These are phyloP conservation scores for Aureobasidium melanogenum DNA, from an alignment of 2,329 filamentous ascomycete genomes.

Conservation along the genomic window DNA sequence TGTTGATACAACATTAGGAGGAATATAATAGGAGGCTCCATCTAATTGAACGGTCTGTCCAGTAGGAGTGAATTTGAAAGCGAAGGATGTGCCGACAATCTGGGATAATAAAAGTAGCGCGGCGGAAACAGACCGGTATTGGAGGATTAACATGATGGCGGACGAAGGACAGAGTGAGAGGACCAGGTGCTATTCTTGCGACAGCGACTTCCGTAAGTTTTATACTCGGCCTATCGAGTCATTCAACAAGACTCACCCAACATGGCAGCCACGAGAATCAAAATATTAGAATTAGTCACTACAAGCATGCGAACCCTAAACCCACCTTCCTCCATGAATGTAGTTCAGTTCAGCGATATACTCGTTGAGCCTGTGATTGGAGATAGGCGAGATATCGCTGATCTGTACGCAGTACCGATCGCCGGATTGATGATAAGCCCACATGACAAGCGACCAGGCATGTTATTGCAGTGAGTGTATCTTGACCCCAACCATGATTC, in stretches of 20 bases:
- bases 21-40: conserved; percentile 33
- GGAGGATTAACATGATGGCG: background rate
- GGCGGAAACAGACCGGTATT: background rate
- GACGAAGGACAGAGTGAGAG: background rate
- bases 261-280: background rate
- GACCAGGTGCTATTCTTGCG: background rate
- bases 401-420: background rate
- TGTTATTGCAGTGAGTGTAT: background rate
- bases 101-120: background rate
- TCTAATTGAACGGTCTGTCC: conserved; percentile 33
- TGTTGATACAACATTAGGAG: conserved; percentile 27
- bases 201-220: background rate
- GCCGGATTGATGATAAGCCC: background rate
- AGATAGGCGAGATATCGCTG: background rate
- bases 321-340: background rate
- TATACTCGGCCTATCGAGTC: background rate
- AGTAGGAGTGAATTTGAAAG: conserved; percentile 22
- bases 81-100: background rate
- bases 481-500: background rate
- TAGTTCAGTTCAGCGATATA: background rate
- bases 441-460: background rate
- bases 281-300: background rate
- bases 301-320: background rate
- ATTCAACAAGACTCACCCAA: background rate
- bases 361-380: background rate